Conservation (phyloP, 768 basidiomycete genomes). For the Hypholoma sublateritium region DNA sequence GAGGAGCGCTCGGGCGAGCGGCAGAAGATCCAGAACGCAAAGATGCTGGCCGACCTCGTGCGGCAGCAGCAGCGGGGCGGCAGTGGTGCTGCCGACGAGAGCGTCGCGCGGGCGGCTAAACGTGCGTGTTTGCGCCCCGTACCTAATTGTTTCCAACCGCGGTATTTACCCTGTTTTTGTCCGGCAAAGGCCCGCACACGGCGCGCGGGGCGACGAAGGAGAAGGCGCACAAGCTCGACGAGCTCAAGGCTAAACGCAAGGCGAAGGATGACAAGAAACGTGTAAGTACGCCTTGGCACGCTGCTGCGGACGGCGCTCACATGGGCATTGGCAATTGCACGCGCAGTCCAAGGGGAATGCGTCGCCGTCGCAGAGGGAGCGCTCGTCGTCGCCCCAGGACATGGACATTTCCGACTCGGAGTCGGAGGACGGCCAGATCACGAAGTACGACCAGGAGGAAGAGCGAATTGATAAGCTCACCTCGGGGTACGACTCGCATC, state of each 20-base stretch:
- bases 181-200: slow-evolving; percentile 65
- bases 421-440: slow-evolving; percentile 81
- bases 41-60: slow-evolving; percentile 72
- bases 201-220: slow-evolving; percentile 76
- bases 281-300: slow-evolving; percentile 41
- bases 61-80: slow-evolving; percentile 56
- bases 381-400: slow-evolving; percentile 80
- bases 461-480: slow-evolving; percentile 38
- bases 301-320: not conserved
- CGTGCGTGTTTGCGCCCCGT: slow-evolving; percentile 43
- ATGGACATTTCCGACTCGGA: slow-evolving; percentile 88
- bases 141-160: not conserved
- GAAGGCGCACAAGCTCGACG: slow-evolving; percentile 76
- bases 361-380: slow-evolving; percentile 59
- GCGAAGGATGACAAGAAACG: slow-evolving; percentile 88
- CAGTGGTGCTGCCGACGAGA: slow-evolving; percentile 48
- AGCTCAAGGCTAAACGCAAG: slow-evolving; percentile 82
- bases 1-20: slow-evolving; percentile 79
- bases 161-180: slow-evolving; percentile 7
- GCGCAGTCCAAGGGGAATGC: slow-evolving; percentile 40
- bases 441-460: slow-evolving; percentile 71
- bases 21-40: slow-evolving; percentile 70
- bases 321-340: slow-evolving; percentile 8
- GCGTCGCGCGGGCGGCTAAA: slow-evolving; percentile 73
- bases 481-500: slow-evolving; percentile 18